Base-by-base conservation (phyloP, 2,329 filamentous ascomycete genomes). In the Penicillium verrucosum region DNA sequence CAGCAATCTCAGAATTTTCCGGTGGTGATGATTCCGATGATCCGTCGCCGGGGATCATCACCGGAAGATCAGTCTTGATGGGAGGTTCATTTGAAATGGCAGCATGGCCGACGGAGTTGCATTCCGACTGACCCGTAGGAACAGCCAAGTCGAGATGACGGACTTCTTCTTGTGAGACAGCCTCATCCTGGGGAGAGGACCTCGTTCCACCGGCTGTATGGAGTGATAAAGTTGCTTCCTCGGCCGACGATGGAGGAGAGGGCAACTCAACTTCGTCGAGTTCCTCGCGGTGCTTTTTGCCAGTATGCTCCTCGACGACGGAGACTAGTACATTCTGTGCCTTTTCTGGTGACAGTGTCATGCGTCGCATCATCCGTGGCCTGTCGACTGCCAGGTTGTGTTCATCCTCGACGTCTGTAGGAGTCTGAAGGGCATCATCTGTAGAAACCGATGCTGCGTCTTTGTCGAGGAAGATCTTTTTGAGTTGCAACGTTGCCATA, bases 391-490 rank as follows among this genome's bases (percentile, higher is more conserved):
- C 60, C 32, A 69, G 68, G 10, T 66, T 65, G 14, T 53, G 57
- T 16, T 69, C 71, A 37, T 61, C 60, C 21, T 70, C 71, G 9
- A 65, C 62, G 43, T 75, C 76, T 34, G 75, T 72, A 1, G 75
- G 67, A 6, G 79, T 75, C 16, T 75, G 77, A 2, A 79, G 76
- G 23, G 88, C 79, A 41, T 89, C 85, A 48, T 95, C 91, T 12
- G 88, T 85, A 5, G 82, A 81, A 16, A 92, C 77, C 0, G 89
- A 89, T 56, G 90, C 87, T 57, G 92, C 90, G 65, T 92, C 82
- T 56, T 80, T 89, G 71, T 97, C 92, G 8, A 93, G 85, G 70
- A 99, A 99, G 72, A 99, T 90, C 72, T 95, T 96, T 71, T 90
- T 93, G 56, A 99, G 80, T 70, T 99, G 95, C 60, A 97, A 82